Conservation (phyloP, 2,329 filamentous ascomycete species). For the Sarocladiaceae sp. region DNA sequence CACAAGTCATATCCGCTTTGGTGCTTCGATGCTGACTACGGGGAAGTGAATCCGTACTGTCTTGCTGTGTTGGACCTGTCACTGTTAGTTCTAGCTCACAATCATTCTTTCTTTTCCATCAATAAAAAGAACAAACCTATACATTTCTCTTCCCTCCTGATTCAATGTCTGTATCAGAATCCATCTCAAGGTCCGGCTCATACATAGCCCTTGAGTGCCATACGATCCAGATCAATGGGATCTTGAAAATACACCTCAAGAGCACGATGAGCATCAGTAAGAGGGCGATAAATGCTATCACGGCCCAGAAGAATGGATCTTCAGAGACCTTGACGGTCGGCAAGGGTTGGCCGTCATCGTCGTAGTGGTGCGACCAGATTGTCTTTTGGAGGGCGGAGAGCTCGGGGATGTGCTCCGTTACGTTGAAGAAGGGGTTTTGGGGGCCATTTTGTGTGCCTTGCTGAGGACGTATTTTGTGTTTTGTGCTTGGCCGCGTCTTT, state of each 20-base stretch:
- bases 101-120: too few species aligned
- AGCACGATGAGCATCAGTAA: not conserved
- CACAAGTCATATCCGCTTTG: too few species aligned
- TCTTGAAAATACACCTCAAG: too few species aligned
- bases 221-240: too few species aligned
- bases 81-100: too few species aligned
- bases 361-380: slow-evolving; percentile 2
- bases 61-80: too few species aligned
- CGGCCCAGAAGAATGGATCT: not conserved
- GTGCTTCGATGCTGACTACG: not conserved
- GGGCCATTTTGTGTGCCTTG: not conserved
- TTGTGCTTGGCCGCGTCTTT: too few species aligned
- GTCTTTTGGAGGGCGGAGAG: not conserved
- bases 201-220: too few species aligned
- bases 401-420: not conserved
- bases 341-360: not conserved
- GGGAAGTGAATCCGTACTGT: not conserved
- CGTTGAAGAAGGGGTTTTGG: not conserved
- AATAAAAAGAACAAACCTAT: too few species aligned
- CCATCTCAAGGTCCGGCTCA: too few species aligned
- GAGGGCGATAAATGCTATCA: not conserved
- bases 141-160: too few species aligned
- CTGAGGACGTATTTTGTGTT: not conserved
- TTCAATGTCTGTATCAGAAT: too few species aligned
- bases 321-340: not conserved